Percentiles rank a stretch among this genome's conserved stretches.
phyloP scores from a whole-genome alignment of 495 filamentous ascomycete species.

The Letharia lupina region DNA sequence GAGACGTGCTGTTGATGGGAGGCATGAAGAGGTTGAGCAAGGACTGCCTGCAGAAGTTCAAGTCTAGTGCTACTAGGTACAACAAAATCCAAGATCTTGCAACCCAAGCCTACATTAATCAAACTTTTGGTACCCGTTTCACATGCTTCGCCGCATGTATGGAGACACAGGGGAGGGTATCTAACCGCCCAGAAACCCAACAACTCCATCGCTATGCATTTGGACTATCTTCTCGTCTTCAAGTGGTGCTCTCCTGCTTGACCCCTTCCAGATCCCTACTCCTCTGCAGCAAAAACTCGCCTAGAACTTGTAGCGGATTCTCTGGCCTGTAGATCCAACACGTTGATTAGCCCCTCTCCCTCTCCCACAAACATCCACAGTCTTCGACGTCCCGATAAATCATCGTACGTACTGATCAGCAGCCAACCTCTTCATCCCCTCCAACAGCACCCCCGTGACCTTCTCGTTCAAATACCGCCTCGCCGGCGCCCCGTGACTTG shows the following conservation, averaged over 20 bases:
- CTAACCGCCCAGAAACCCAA: not conserved
- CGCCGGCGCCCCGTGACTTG: slow-evolving; percentile 71
- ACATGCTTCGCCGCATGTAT: not conserved
- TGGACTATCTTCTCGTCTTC: not conserved
- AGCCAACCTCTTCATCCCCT: slow-evolving; percentile 86
- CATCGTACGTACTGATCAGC: slow-evolving; percentile 62
- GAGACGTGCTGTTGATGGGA: not conserved
- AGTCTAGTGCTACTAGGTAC: slow-evolving; percentile 10
- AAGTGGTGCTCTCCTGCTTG: slow-evolving; percentile 1
- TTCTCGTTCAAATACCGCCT: slow-evolving; percentile 85
- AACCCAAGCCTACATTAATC: not conserved
- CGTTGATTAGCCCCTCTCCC: not conserved
- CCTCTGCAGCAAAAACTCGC: slow-evolving; percentile 76
- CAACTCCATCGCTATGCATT: slow-evolving; percentile 19
- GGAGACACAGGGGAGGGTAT: slow-evolving; percentile 3
- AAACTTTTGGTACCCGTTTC: not conserved
- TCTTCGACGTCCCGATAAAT: not conserved
- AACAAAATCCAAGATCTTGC: not conserved
- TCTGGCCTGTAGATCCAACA: slow-evolving; percentile 43
- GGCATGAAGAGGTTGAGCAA: not conserved
- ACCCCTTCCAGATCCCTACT: slow-evolving; percentile 62
- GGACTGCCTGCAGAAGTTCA: not conserved
- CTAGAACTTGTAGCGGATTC: slow-evolving; percentile 76
- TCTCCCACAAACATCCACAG: not conserved
- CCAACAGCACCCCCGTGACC: slow-evolving; percentile 73